A percentile compares a stretch with the other conserved stretches of the same genome.
Evolutionary conservation across 495 filamentous ascomycete species (phyloP).

Genomic region (Xylona heveae): DNA sequence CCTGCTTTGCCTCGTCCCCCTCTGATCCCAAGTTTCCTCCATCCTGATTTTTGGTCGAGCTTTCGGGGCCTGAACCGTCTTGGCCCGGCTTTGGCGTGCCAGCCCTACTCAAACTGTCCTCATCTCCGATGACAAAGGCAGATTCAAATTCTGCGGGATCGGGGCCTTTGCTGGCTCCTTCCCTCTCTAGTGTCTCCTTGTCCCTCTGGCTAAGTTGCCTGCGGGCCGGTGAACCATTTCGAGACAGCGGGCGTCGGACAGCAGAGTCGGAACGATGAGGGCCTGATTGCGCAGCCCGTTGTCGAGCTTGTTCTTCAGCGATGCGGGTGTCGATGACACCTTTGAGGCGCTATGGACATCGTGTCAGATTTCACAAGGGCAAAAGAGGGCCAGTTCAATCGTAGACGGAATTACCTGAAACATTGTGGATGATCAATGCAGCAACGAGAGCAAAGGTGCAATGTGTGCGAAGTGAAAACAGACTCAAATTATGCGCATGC

Average conservation of each 20-base stretch:
- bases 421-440: constrained; percentile 16
- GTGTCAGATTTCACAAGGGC: too few relatives aligned
- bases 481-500: too few relatives aligned
- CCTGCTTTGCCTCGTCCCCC: constrained; percentile 6
- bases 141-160: constrained; percentile 73
- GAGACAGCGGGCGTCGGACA: constrained; percentile 25
- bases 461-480: too few relatives aligned
- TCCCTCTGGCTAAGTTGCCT: constrained; percentile 26
- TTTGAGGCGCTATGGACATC: constrained; percentile 47
- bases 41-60: constrained; percentile 2
- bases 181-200: constrained; percentile 21
- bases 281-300: constrained; percentile 30
- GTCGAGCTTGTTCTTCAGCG: constrained; percentile 73
- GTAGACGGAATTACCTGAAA: constrained; percentile 21
- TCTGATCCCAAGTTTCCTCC: constrained; percentile 5
- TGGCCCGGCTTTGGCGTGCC: constrained; percentile 26
- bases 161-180: constrained; percentile 37
- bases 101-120: constrained; percentile 35
- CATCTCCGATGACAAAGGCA: constrained; percentile 65
- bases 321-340: constrained; percentile 70
- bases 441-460: too few relatives aligned
- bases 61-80: not conserved
- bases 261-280: constrained; percentile 24
- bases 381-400: too few relatives aligned
- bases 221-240: constrained; percentile 29